Base-by-base conservation (phyloP, 2,329 filamentous ascomycete genomes). In the Trichoderma atroviride region DNA sequence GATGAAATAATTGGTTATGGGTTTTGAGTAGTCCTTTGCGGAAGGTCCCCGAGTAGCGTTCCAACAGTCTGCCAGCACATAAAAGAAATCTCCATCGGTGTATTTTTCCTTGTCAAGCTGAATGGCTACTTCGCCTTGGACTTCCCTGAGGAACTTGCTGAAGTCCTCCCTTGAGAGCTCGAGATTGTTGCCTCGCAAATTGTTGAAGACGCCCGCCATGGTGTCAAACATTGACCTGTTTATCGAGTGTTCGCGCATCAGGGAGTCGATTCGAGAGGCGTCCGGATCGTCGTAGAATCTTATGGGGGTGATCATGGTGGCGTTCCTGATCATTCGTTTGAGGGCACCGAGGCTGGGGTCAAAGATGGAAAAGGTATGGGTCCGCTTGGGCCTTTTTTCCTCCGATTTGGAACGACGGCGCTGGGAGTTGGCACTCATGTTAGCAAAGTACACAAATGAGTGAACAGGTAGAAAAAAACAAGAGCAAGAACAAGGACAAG, bases 1-100 rank as follows among this genome's bases (percentile, higher is more conserved):
- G 78, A 97, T 94, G 79, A 93, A 97, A 82, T 97, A 97, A 77
- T 96, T 93, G 58, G 91, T 92, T 69, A 97, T 85, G 4, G 93
- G 92, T 64, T 86, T 87, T 0, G 86, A 86, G 37, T 89, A 78
- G 76, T 94, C 90, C 69, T 87, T 83, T 71, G 81, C 75, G 35
- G 81, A 78, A 27, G 80, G 77, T n/a, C 83, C 82, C 72, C 76
- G 79, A 24, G 80, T 74, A 4, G 85, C 85, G 37, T 83, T 78
- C 75, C 82, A 81, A 7, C 77, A 73, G 53, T 79, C 77, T 73
- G 79, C 80, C 83, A 84, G 86, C 24, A 80, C 76, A 72, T 81
- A 83, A 29, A 87, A 79, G 70, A 89, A 89, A 43, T 86, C 81
- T 53, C 82, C 80, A 19, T 83, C 79, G 4, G 72, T 77, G 74